Base-by-base conservation (phyloP, 176 grass and related monocot species). In the Guadua angustifolia region DNA sequence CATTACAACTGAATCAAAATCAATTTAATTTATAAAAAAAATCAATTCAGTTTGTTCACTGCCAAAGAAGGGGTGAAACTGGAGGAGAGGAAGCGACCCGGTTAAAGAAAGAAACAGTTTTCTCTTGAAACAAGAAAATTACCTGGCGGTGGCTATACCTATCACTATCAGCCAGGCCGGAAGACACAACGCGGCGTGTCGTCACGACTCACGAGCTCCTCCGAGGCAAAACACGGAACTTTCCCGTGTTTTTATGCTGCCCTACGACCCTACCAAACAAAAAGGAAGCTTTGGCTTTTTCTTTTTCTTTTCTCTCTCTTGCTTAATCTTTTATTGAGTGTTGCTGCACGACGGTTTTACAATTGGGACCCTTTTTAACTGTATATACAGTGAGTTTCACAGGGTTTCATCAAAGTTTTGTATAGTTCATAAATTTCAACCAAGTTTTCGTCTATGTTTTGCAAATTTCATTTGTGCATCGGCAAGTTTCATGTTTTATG, bases 161-260 rank as follows among this genome's bases (percentile, higher is more conserved):
- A n/a, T n/a, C n/a, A 22, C 25, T 3, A 68, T 55, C 60, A 4
- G 21, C 15, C 4, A 13, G 3, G 46, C 0, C 4, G 52, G 63
- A 26, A 39, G 83, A 24, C 83, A 82, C 83, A 65, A 66, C 82
- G 55, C 6, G 6, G 51, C 55, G 46, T 77, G 79, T 44, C 65
- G 46, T 58, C 72, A 81, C 64, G 78, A 65, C n/a, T n/a, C n/a
- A n/a, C n/a, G n/a, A n/a, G 53, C 82, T 19, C 14, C 42, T 61
- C 43, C 14, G 50, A 79, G 47, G 21, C 61, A 14, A 58, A 61
- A 69, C 77, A 42, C n/a, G 26, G 16, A 14, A 76, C 63, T 80
- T 89, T 71, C 72, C 64, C 78, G 83, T 85, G 88, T 47, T 33
- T 45, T 26, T 26, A 1, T 29, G 18, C 26, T 68, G 60, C 21